Base-by-base conservation (phyloP, 805 yeast genomes). In the Barnettozyma siamensis region DNA sequence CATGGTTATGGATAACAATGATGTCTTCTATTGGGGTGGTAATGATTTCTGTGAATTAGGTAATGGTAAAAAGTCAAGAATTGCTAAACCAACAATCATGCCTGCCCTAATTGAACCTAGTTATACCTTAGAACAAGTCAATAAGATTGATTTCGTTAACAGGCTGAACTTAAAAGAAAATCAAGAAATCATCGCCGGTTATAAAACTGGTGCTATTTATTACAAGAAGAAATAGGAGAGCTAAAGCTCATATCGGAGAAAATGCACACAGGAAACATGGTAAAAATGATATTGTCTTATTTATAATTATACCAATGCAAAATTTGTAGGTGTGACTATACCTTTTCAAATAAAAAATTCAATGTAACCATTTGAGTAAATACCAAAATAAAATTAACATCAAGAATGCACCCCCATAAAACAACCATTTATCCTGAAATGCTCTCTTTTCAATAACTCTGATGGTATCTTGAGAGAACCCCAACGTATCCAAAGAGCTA, bases 11-110 rank as follows among this genome's bases (percentile, higher is more conserved):
- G 60, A 68, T 32, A 82, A 82, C 46, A 73, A 73, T 17, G 88
- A 83, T 54, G 82, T 88, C 17, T 58, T 82, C 30, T 73, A 66
- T 5, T 88, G 95, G 88, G 99, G 99, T 19, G 82, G 78, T 33
- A 91, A 89, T 60, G 83, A 79, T 54, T 67, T 49, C 51, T 95
- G 91, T 19, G 96, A 91, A 63, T 69, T 86, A 33, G 96, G 95
- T 11, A 86, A 80, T 54, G 95, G 96, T 23, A 83, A 83, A 54
- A 68, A 73, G 32, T 72, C 73, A 44, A 82, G 83, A 56, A 59
- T 70, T 16, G 66, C 79, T 23, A 65, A 64, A 45, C 91, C 93
- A 1, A 40, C 60, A 1, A 57, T 64, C 8, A 57, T 80, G 24
- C 87, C 88, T 6, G 65, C 70, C 16, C 56, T 83, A 16, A 50